Evolutionary conservation across 768 basidiomycete genomes (phyloP), one percentile per base, ranked within the genome.

Genomic region (Pholiota microspora): DNA sequence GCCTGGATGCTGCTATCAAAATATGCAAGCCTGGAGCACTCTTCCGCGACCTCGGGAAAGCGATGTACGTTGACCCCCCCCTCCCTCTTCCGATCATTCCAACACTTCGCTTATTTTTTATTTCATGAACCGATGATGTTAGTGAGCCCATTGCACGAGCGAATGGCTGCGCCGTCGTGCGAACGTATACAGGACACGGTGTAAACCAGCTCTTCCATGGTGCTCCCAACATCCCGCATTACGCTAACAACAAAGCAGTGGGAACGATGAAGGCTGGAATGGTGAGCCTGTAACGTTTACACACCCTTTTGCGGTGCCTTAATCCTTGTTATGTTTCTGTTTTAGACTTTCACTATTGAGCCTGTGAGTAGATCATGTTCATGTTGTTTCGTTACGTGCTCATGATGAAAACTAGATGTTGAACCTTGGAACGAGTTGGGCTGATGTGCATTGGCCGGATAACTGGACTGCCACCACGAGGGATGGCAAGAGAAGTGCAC

Each of bases 391-490:
- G 54, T 35, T 54, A 42, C 49, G 18, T 50, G 52, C 16, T 58
- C 24, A 58, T 35, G 54, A 32, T 47, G 23, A 15, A 31, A 62
- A 64, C 49, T 69, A 96, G 83, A 98, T 98, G 95, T 86, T 97
- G 60, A 98, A 98, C 69, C 69, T 92, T 16, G 95, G 95, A 4
- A 77, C 79, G 49, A 83, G 77, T 58, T 89, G 88, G 85, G 82
- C 82, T 27, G 82, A 84, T 51, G 77, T 86, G 18, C 92, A 94
- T 67, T 94, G 94, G 94, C 88, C 88, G 28, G 94, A 96, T 69
- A 87, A 93, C 65, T 98, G 96, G 96, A 98, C 96, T 2, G 93
- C 95, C 1, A 92, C 89, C 18, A 99, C 97, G 4, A 71, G 80
- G 10, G 96, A 98, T 70, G 96, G 94, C 21, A 89, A 89, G 68